Evolutionary conservation across 2,329 filamentous ascomycete species (phyloP), one percentile per base, ranked within the genome.

Genomic region (Colletotrichum orbiculare): DNA sequence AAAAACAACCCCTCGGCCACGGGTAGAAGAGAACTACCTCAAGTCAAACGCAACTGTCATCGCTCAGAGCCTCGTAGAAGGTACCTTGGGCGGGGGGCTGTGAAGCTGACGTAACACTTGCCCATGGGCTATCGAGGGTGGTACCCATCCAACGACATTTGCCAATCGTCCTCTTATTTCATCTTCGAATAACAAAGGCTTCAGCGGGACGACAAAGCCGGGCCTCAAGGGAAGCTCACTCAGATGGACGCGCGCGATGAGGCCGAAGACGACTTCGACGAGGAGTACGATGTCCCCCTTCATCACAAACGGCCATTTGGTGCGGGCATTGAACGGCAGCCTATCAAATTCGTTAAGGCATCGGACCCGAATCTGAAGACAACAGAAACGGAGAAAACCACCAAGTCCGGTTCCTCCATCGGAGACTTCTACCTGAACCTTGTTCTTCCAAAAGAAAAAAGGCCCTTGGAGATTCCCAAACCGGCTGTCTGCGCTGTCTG

Each of bases 391-490:
- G 64, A 70, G 12, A 74, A 74, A 35, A 66, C 70, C 33, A 69
- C 73, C 13, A 69, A 66, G 7, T 66, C 66, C 6, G 70, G 67
- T 12, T 60, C 69, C 3, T 76, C 77, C 7, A 74, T 86, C 39
- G 82, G 86, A 1, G 87, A 92, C 60, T 77, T 87, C 49, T 93
- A 93, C 70, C 83, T 92, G 34, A 86, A 83, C 65, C 83, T 93
- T 64, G 90, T 93, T 17, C 78, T 91, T n/a, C 81, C 82, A 1
- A 80, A 81, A 8, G 47, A 64, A 12, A 46, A 65, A 25, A 35
- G 39, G 37, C 17, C 64, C 7, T 15, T 50, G 11, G 59, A 58
- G 17, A 58, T 17, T 6, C 42, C 13, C 25, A 49, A 64, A 8
- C 54, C 60, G 6, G 15, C 59, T 3, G 55, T 72, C 34, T 82